Evolutionary conservation across 1,284 basidiomycete genomes (phyloP).

Genomic region (Inonotus hispidus): DNA sequence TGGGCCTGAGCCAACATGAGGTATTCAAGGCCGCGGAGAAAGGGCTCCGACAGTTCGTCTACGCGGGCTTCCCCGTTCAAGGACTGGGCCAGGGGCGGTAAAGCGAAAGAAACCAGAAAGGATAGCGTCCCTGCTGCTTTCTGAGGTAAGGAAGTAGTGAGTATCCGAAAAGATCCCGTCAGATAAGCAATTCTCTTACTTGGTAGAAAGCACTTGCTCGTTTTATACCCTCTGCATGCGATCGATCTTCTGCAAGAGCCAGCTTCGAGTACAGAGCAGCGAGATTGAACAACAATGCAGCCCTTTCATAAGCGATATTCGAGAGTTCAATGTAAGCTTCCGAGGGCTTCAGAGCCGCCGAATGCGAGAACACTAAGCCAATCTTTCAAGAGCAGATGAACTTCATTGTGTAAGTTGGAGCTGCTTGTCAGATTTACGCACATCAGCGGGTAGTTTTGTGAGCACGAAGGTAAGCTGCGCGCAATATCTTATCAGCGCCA

Average conservation of each 20-base stretch:
- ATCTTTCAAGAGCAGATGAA: conserved; percentile 48
- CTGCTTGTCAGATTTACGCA: conserved; percentile 32
- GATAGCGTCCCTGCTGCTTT: conserved; percentile 72
- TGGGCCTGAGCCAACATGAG: conserved; percentile 94
- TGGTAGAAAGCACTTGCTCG: conserved; percentile 68
- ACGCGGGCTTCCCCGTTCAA: conserved; percentile 49
- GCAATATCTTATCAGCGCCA: conserved; percentile 61
- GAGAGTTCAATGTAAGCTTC: conserved; percentile 57
- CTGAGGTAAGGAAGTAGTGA: conserved; percentile 34
- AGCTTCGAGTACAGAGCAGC: conserved; percentile 77
- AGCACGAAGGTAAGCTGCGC: conserved; percentile 81
- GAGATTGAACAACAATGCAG: conserved; percentile 77
- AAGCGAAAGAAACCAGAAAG: conserved; percentile 52
- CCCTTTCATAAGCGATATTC: conserved; percentile 78
- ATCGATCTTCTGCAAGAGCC: conserved; percentile 62
- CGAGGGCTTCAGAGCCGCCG: conserved; percentile 57
- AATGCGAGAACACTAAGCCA: conserved; percentile 70
- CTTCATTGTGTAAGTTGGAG: conserved; percentile 5
- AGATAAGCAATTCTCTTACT: conserved; percentile 37
- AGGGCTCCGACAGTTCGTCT: conserved; percentile 59
- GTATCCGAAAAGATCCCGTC: conserved; percentile 15
- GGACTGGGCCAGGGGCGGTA: conserved; percentile 52
- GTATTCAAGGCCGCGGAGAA: conserved; percentile 62
- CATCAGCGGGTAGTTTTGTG: conserved; percentile 66
- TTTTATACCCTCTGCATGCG: conserved; percentile 71